phyloP scores from a whole-genome alignment of 192 early-diverging fungal species.

The Phlyctochytrium planicorne region DNA sequence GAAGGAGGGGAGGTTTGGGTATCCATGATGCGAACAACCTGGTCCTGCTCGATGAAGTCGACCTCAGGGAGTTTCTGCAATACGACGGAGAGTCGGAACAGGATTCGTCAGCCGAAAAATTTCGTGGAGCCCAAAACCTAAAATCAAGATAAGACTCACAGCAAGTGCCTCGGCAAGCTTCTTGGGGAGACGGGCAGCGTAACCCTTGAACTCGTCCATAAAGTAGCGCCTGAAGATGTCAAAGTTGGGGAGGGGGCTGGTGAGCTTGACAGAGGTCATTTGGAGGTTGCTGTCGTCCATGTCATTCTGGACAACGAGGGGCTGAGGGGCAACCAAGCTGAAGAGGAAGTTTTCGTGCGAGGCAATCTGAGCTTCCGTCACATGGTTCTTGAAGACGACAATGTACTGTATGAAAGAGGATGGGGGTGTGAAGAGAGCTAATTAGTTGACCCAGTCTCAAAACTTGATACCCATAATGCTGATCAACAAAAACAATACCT shows the following conservation, averaged over 20 bases:
- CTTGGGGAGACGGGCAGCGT: constrained; percentile 38
- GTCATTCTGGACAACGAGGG: constrained; percentile 15
- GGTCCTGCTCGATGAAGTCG: constrained; percentile 50
- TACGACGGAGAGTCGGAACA: background rate
- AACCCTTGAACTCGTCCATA: constrained; percentile 43
- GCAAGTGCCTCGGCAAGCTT: constrained; percentile 30
- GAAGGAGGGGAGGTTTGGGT: constrained; percentile 42
- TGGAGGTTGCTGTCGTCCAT: constrained; percentile 1
- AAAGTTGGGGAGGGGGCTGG: constrained; percentile 18
- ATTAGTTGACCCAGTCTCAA: too few species aligned
- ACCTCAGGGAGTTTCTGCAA: constrained; percentile 38
- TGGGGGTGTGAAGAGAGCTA: background rate
- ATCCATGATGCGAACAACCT: constrained; percentile 34
- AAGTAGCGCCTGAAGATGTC: constrained; percentile 23
- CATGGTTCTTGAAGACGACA: constrained; percentile 27
- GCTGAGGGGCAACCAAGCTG: constrained; percentile 11
- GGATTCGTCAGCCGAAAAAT: background rate
- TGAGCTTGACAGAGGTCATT: background rate
- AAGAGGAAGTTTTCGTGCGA: constrained; percentile 22
- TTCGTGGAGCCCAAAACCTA: too few species aligned
- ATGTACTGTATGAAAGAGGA: constrained; percentile 15
- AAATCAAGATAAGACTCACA: constrained; percentile 21
- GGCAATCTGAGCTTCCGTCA: background rate
- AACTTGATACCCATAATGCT: too few species aligned
- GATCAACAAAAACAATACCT: too few species aligned